Evolutionary conservation across 2,329 filamentous ascomycete genomes (phyloP).

Genomic region (Cordyceps tenuipes): DNA sequence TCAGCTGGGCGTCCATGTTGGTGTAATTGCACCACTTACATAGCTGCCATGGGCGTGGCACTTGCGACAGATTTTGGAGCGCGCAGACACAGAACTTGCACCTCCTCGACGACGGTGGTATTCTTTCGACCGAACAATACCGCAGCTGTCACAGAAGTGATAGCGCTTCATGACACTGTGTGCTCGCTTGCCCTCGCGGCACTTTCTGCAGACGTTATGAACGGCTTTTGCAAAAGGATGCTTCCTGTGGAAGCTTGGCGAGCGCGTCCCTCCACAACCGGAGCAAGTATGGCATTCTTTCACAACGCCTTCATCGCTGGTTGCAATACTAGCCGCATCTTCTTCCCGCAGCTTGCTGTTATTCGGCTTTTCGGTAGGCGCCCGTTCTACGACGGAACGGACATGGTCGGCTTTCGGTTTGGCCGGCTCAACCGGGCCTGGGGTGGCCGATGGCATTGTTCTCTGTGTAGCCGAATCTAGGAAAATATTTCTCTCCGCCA

Average conservation of each 20-base stretch:
- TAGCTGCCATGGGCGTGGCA: neutral
- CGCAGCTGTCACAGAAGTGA: constrained; percentile 37
- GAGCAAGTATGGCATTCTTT: constrained; percentile 26
- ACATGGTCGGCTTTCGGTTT: neutral
- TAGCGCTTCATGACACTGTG: constrained; percentile 18
- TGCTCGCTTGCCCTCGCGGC: constrained; percentile 21
- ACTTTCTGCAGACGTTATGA: constrained; percentile 28
- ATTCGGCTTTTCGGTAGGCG: neutral
- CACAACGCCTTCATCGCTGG: neutral
- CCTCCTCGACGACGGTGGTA: constrained; percentile 23
- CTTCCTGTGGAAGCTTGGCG: constrained; percentile 25
- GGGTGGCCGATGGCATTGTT: constrained; percentile 9
- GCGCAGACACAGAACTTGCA: neutral
- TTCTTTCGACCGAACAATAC: constrained; percentile 29
- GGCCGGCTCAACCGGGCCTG: neutral
- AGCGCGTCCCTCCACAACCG: constrained; percentile 28
- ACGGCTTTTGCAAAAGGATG: constrained; percentile 23
- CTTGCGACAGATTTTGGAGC: constrained; percentile 1
- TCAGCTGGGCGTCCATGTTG: neutral
- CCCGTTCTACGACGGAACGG: neutral
- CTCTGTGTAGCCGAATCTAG: constrained; percentile 1
- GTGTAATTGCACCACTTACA: neutral
- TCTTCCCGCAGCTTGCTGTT: neutral
- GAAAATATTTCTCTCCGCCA: neutral
- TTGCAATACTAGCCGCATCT: neutral